phyloP scores from a whole-genome alignment of 176 grass and related monocot species.

The Aegilops tauschii region DNA sequence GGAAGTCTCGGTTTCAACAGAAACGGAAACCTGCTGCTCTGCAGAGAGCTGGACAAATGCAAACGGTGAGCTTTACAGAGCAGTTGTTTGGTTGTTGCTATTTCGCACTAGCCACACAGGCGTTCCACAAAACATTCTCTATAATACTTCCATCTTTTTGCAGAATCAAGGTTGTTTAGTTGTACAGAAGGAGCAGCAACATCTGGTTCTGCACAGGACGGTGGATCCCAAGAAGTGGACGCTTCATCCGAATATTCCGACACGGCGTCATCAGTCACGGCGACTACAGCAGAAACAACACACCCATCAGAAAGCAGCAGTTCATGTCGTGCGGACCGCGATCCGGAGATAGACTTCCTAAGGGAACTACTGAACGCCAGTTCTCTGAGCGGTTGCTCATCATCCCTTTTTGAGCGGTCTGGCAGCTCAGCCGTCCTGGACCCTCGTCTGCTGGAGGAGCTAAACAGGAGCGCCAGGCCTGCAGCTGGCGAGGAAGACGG shows the following conservation, averaged over 20 bases:
- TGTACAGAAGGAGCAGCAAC: slow-evolving; percentile 32
- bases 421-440: slow-evolving; percentile 38
- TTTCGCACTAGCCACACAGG: background rate
- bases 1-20: slow-evolving; percentile 64
- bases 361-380: slow-evolving; percentile 54
- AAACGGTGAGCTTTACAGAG: slow-evolving; percentile 43
- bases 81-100: background rate
- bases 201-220: slow-evolving; percentile 36
- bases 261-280: slow-evolving; percentile 56
- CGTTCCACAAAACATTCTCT: slow-evolving; percentile 1
- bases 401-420: slow-evolving; percentile 28
- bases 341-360: slow-evolving; percentile 63
- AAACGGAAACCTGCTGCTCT: slow-evolving; percentile 75
- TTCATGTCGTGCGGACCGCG: slow-evolving; percentile 25
- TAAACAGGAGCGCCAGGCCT: background rate
- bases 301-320: slow-evolving; percentile 60
- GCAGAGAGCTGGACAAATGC: slow-evolving; percentile 67
- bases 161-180: slow-evolving; percentile 54
- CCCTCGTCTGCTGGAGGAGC: slow-evolving; percentile 44
- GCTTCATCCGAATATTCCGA: slow-evolving; percentile 51
- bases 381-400: background rate
- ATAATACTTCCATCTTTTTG: slow-evolving; percentile 14
- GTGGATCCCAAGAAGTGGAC: slow-evolving; percentile 47
- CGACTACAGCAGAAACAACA: slow-evolving; percentile 37
- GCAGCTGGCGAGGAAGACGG: slow-evolving; percentile 11